Percentiles rank a stretch among this genome's conserved stretches.
Conservation (phyloP, 2,329 filamentous ascomycete species). For the Magnaporthiopsis rhizophila region DNA sequence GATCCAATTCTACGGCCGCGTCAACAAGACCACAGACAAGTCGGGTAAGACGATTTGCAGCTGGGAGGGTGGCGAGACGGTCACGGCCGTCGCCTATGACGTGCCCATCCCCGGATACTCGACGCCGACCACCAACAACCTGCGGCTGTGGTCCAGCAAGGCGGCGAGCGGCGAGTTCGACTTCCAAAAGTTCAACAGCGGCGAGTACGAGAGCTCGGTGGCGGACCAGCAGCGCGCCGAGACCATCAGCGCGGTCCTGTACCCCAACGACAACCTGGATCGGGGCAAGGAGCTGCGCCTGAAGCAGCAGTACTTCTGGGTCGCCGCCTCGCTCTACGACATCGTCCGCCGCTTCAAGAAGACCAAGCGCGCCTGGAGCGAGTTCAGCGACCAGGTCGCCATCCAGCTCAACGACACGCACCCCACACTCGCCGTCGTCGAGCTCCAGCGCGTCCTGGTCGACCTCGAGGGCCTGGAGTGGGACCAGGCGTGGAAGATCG, state of each 20-base stretch:
- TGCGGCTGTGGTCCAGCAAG: conserved; percentile 96
- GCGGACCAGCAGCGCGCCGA: conserved; percentile 98
- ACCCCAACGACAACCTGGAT: conserved; percentile 96
- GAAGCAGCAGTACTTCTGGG: conserved; percentile 99
- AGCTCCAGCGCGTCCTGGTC: conserved; percentile 85
- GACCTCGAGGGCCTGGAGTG: conserved; percentile 88
- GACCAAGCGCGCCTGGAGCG: conserved; percentile 79
- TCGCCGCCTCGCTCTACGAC: conserved; percentile 89
- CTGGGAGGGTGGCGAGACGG: conserved; percentile 92
- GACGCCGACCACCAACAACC: conserved; percentile 89
- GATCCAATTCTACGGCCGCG: conserved; percentile 90
- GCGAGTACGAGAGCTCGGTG: conserved; percentile 95
- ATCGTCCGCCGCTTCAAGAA: conserved; percentile 99
- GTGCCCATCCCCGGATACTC: conserved; percentile 85
- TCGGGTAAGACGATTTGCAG: conserved; percentile 65
- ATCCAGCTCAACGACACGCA: conserved; percentile 99
- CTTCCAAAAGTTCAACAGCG: conserved; percentile 98
- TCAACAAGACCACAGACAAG: conserved; percentile 66
- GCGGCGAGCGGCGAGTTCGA: conserved; percentile 96
- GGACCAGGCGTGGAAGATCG: conserved; percentile 85
- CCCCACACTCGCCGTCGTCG: conserved; percentile 90
- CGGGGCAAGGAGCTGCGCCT: conserved; percentile 92
- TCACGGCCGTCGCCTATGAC: conserved; percentile 89
- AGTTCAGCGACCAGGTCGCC: conserved; percentile 90
- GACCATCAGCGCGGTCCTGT: conserved; percentile 94